Evolutionary conservation across 768 basidiomycete genomes (phyloP), one percentile per base, ranked within the genome.

Genomic region (Phlebiopsis gigantea): DNA sequence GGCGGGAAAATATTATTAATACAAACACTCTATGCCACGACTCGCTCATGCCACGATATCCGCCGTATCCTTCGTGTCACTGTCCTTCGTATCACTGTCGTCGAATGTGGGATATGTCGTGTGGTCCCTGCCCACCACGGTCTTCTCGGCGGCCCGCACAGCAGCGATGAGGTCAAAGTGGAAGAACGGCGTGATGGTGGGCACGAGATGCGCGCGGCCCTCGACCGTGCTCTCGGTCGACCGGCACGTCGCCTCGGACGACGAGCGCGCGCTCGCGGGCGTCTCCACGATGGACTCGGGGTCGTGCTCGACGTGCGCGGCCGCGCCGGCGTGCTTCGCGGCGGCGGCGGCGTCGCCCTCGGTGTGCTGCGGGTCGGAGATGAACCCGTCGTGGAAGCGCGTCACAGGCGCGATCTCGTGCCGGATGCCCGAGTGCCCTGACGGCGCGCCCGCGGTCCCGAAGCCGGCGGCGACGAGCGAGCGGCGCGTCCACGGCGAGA

Each of bases 401-500:
- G 88, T 83, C 46, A 93, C 82, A 22, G 86, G 76, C 8, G 88
- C 90, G 56, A 93, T 75, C 62, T 95, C 93, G 26, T 71, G 75
- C n/a, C 77, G 76, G 0, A 72, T 61, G 21, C 68, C 69, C 73
- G 12, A 77, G 77, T 0, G 71, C 61, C n/a, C 66, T 6, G 73
- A 69, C 4, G 72, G 58, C 2, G 77, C 67, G 14, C 69, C 67
- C 15, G 90, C 89, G 19, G 78, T 77, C 7, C 96, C 96, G 67
- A 98, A 98, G 1, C 93, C 93, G 57, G 88, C 95, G 4, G 94
- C 92, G 46, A 93, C 73, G 30, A 95, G 79, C 4, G 91, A 90
- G 49, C 95, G 88, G 54, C 88, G 83, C 57, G 93, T 90, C 96
- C 95, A 99, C 0, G 93, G 93, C 1, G 92, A 93, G 54, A 95